Evolutionary conservation across 2,329 filamentous ascomycete species (phyloP).

Genomic region (Xylaria arbuscula): DNA sequence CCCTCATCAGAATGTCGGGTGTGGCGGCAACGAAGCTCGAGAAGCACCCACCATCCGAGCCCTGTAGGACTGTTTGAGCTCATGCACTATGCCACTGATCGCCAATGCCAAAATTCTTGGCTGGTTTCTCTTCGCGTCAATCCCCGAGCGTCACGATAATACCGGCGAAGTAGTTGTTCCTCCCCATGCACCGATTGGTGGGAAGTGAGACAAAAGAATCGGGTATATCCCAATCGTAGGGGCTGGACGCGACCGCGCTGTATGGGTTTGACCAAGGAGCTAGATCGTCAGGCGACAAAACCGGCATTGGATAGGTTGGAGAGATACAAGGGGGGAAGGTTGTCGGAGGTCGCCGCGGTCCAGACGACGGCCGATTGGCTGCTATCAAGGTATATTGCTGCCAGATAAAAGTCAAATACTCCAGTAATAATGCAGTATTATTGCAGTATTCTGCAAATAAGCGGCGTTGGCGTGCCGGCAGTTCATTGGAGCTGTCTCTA

Average conservation of each 20-base stretch:
- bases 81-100: neutral
- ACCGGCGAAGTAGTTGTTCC: neutral
- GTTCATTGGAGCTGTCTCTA: neutral
- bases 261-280: neutral
- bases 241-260: neutral
- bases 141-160: neutral
- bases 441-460: neutral
- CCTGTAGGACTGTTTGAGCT: neutral
- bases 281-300: neutral
- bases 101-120: neutral
- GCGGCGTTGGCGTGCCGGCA: neutral
- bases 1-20: neutral
- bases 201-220: neutral
- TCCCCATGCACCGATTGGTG: neutral
- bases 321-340: neutral
- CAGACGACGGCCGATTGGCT: slow-evolving; percentile 2
- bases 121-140: neutral
- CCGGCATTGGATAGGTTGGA: neutral
- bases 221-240: neutral
- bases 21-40: neutral
- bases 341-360: neutral
- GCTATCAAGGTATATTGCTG: neutral
- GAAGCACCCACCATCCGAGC: neutral
- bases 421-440: neutral
- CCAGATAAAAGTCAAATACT: neutral